Base-by-base conservation (phyloP, 106 monocot species). In the Apostasia ramifera region DNA sequence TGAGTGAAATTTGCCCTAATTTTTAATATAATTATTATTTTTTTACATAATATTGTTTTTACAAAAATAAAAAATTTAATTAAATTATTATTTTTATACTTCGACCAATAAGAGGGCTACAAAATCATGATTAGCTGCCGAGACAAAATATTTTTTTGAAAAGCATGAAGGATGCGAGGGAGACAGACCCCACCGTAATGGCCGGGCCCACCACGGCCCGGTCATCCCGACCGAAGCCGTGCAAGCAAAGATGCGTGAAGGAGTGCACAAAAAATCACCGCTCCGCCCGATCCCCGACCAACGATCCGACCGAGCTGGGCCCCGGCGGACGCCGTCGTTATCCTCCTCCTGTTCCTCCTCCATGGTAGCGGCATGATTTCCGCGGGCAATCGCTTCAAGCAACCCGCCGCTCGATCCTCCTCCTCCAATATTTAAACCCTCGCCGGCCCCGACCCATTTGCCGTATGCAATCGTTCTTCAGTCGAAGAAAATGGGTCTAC, bases 401-500 rank as follows among this genome's bases (percentile, higher is more conserved):
- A 71, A 71, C 50, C 61, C 48, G 0, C 38, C 3, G 26, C 8
- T 66, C 71, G 13, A 9, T 61, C 44, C 71, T 49, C 4, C 12
- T 4, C 48, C 5, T 42, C 47, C 66, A 6, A 26, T 60, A 61
- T 52, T 52, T 61, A 71, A 73, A 63, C 53, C 53, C 63, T 53
- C 15, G 54, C 44, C 40, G 1, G 5, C 63, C 54, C 47, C 43
- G 39, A 26, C 2, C 15, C 26, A 54, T 40, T 52, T 51, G 40
- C 61, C 39, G 47, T 14, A 64, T 45, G 5, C 47, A 44, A 8
- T 2, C 8, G 10, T 57, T 13, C 14, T 11, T 44, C 4, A 39
- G 14, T 43, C 6, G 55, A 48, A 47, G 7, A 73, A 14, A 51
- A 81, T 86, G 86, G 75, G 57, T 74, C 47, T 54, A 74, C 49